Conservation (phyloP, 1,284 basidiomycete genomes). For the Cryptococcus sp. region DNA sequence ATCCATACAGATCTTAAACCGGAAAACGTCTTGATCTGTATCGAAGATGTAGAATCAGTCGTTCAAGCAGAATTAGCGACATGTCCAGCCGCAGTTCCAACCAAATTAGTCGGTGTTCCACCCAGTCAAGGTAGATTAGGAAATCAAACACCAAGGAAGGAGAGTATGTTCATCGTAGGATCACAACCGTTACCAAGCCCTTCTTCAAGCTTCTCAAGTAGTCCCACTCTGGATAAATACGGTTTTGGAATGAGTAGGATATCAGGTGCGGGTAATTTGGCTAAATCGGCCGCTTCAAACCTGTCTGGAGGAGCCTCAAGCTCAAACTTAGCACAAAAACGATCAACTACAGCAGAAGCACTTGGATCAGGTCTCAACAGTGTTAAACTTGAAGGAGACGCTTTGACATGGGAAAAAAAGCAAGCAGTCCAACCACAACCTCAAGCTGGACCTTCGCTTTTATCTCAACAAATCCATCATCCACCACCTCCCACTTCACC, state of each 20-base stretch:
- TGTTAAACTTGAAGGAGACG: conserved; percentile 56
- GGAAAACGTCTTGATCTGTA: conserved; percentile 95
- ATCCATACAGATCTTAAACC: conserved; percentile 97
- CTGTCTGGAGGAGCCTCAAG: conserved; percentile 7
- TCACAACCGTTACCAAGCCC: conserved; percentile 83
- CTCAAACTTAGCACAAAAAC: background rate
- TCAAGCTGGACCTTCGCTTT: conserved; percentile 64
- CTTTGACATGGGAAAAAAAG: conserved; percentile 57
- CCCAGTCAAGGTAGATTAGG: conserved; percentile 93
- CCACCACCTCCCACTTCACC: conserved; percentile 18
- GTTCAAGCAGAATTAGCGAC: conserved; percentile 77
- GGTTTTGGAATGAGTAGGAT: conserved; percentile 83
- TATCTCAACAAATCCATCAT: conserved; percentile 69
- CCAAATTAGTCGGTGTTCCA: conserved; percentile 87
- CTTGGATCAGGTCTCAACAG: conserved; percentile 57
- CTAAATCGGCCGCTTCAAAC: conserved; percentile 9
- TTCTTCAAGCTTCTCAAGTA: conserved; percentile 67
- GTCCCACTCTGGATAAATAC: conserved; percentile 82
- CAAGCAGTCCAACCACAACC: conserved; percentile 37
- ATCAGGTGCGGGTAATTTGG: conserved; percentile 25
- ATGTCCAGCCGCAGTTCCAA: conserved; percentile 57
- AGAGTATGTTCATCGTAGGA: conserved; percentile 84
- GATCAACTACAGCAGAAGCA: conserved; percentile 50
- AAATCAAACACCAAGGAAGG: conserved; percentile 89
- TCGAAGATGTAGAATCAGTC: conserved; percentile 94